Evolutionary conservation across 352 stramenopile genomes (phyloP).

Genomic region (Pythium phragmiticola): DNA sequence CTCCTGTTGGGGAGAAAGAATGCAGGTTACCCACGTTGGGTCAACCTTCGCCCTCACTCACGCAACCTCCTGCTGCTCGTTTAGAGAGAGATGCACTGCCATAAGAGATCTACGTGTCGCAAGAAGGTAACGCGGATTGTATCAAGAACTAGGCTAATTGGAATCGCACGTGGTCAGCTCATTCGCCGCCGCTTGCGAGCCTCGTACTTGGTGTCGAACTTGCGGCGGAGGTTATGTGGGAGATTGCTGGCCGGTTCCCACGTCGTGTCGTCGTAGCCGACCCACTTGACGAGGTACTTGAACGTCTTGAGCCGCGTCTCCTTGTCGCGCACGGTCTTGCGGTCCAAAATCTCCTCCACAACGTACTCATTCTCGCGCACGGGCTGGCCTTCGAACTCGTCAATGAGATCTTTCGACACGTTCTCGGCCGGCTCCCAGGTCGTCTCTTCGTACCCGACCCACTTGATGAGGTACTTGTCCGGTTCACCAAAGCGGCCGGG

Average conservation of each 20-base stretch:
- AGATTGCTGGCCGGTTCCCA: slow-evolving; percentile 80
- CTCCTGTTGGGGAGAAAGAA: neutral
- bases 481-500: slow-evolving; percentile 45
- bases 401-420: slow-evolving; percentile 77
- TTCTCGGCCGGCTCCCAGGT: slow-evolving; percentile 78
- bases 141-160: slow-evolving; percentile 10
- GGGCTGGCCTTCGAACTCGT: slow-evolving; percentile 71
- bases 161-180: slow-evolving; percentile 12
- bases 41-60: slow-evolving; percentile 6
- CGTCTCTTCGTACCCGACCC: slow-evolving; percentile 76
- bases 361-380: slow-evolving; percentile 79
- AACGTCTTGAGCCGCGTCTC: slow-evolving; percentile 67
- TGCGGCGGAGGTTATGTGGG: slow-evolving; percentile 72
- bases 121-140: slow-evolving; percentile 11
- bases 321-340: slow-evolving; percentile 62
- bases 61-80: slow-evolving; percentile 14
- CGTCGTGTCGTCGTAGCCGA: slow-evolving; percentile 78
- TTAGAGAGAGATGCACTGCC: slow-evolving; percentile 23
- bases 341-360: slow-evolving; percentile 70
- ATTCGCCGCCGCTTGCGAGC: slow-evolving; percentile 37
- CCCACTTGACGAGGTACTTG: slow-evolving; percentile 86
- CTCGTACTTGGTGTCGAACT: slow-evolving; percentile 78
- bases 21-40: neutral
- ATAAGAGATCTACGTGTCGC: slow-evolving; percentile 11
- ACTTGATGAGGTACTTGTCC: slow-evolving; percentile 81